Conservation (phyloP, 768 basidiomycete species). For the Mycena galericulata region DNA sequence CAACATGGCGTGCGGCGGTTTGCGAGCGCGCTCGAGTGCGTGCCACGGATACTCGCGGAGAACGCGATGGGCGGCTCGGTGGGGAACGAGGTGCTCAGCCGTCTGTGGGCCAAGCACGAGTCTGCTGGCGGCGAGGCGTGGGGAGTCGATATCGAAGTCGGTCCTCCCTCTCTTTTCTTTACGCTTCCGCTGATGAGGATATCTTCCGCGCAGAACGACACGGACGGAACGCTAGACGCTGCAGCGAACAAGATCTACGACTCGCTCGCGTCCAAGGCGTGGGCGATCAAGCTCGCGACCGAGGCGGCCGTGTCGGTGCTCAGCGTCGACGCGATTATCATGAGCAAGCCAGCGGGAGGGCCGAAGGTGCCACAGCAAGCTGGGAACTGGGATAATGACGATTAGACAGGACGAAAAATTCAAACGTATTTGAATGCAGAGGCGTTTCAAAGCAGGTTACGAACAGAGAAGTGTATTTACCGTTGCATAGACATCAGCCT, state of each 20-base stretch:
- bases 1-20: conserved; percentile 96
- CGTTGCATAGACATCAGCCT: conserved; percentile 9
- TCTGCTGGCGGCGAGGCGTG: conserved; percentile 76
- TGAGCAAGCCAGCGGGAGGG: conserved; percentile 93
- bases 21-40: conserved; percentile 89
- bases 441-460: no score
- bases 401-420: no score
- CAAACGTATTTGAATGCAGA: no score
- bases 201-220: conserved; percentile 67
- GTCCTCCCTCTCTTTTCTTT: conserved; percentile 24
- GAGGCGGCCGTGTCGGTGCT: conserved; percentile 93
- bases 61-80: conserved; percentile 93
- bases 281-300: conserved; percentile 91
- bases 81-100: conserved; percentile 92
- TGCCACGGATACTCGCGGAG: conserved; percentile 93
- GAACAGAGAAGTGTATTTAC: conserved; percentile 17
- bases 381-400: conserved; percentile 89
- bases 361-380: conserved; percentile 90
- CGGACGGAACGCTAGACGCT: conserved; percentile 79
- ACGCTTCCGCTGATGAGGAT: conserved; percentile 5
- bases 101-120: conserved; percentile 92
- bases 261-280: conserved; percentile 89
- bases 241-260: conserved; percentile 80
- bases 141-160: conserved; percentile 92
- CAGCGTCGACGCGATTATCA: conserved; percentile 97